phyloP scores from a whole-genome alignment of 2,329 filamentous ascomycete species.

The Cladosporium velox region DNA sequence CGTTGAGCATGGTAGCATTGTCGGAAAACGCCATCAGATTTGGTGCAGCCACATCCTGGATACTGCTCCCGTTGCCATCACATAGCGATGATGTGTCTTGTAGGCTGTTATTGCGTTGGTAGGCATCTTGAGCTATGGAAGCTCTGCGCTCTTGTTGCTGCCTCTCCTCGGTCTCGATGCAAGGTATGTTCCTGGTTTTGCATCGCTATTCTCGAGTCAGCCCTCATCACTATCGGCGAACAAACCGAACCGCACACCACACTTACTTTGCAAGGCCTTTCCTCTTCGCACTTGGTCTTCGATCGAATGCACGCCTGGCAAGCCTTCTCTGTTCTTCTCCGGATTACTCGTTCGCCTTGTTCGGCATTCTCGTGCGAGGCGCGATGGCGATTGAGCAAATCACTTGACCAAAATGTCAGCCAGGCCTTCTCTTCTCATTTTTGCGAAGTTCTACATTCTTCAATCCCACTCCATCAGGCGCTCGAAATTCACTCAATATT shows the following conservation, averaged over 20 bases:
- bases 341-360: constrained; percentile 26
- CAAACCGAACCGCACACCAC: background rate
- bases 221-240: background rate
- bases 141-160: constrained; percentile 17
- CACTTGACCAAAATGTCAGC: constrained; percentile 8
- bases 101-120: constrained; percentile 1
- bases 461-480: background rate
- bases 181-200: constrained; percentile 26
- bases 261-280: constrained; percentile 28
- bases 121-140: constrained; percentile 3
- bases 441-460: background rate
- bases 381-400: constrained; percentile 33
- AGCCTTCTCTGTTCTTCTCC: constrained; percentile 30
- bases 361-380: constrained; percentile 28
- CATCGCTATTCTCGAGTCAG: constrained; percentile 25
- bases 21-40: constrained; percentile 11
- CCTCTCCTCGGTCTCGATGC: constrained; percentile 30
- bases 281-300: constrained; percentile 34
- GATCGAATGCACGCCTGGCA: constrained; percentile 32
- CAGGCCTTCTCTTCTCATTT: background rate
- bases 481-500: background rate
- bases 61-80: background rate
- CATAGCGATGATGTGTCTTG: constrained; percentile 5
- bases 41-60: constrained; percentile 17
- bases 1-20: background rate